phyloP scores from a whole-genome alignment of 179 eudicot genomes.

The Actinidia arguta region DNA sequence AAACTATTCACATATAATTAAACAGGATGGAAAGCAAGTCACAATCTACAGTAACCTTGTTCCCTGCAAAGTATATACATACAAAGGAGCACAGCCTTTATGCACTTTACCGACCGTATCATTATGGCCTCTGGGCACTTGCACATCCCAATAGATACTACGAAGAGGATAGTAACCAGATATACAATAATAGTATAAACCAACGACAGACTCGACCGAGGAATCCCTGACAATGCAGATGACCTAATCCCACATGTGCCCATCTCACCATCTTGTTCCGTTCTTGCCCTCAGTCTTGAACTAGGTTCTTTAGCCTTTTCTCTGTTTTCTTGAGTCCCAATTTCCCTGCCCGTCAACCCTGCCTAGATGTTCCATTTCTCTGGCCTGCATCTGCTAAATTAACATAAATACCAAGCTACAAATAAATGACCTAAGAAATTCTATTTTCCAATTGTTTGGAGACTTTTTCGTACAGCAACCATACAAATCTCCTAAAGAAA shows the following conservation, averaged over 20 bases:
- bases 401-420: neutral
- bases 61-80: too few species aligned
- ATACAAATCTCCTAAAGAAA: neutral
- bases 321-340: neutral
- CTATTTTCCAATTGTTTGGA: neutral
- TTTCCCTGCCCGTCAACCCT: too few species aligned
- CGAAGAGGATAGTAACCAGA: slow-evolving; percentile 17
- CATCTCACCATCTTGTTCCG: slow-evolving; percentile 1
- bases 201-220: neutral
- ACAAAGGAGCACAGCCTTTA: too few species aligned
- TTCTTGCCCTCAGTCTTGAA: neutral
- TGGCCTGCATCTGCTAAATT: neutral
- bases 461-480: neutral
- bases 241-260: neutral
- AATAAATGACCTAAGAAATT: neutral
- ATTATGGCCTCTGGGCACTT: too few species aligned
- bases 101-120: too few species aligned
- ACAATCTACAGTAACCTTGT: too few species aligned
- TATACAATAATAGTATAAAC: slow-evolving; percentile 21
- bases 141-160: slow-evolving; percentile 13
- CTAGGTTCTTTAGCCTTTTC: neutral
- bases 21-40: too few species aligned
- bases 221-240: neutral
- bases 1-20: too few species aligned
- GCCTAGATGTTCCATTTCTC: neutral